Evolutionary conservation across 495 filamentous ascomycete species (phyloP).

Genomic region (Talaromyces ruber): DNA sequence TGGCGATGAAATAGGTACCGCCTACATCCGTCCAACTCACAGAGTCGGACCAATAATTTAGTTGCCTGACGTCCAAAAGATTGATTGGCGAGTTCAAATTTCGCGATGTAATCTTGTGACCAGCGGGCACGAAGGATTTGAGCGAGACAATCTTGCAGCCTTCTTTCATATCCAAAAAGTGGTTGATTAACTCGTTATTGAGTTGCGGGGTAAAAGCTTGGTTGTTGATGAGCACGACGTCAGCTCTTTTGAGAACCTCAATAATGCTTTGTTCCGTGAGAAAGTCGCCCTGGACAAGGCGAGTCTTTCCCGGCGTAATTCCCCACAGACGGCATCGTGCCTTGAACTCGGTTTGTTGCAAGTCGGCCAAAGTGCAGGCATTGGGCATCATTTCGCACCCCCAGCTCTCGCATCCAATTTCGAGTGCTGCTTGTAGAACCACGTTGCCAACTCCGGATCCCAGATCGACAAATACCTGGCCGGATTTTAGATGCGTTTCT

Average conservation of each 20-base stretch:
- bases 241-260: conserved; percentile 66
- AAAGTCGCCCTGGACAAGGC: conserved; percentile 79
- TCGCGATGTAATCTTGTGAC: conserved; percentile 57
- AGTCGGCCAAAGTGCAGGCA: conserved; percentile 72
- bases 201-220: conserved; percentile 83
- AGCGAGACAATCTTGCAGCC: conserved; percentile 81
- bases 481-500: conserved; percentile 65
- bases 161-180: conserved; percentile 91
- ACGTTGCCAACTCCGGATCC: conserved; percentile 96
- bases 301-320: conserved; percentile 65
- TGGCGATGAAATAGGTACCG: conserved; percentile 82
- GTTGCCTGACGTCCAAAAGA: conserved; percentile 63
- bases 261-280: conserved; percentile 62
- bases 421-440: conserved; percentile 85
- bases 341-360: conserved; percentile 78
- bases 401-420: conserved; percentile 90
- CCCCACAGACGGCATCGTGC: conserved; percentile 87
- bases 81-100: conserved; percentile 71
- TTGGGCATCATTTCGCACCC: conserved; percentile 94
- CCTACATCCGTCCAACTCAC: conserved; percentile 88
- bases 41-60: conserved; percentile 68
- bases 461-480: conserved; percentile 84
- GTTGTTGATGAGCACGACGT: conserved; percentile 95
- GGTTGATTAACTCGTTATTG: conserved; percentile 76
- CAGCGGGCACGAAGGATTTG: conserved; percentile 69